Base-by-base conservation (phyloP, 2,329 filamentous ascomycete species). In the Penicillium verrucosum region DNA sequence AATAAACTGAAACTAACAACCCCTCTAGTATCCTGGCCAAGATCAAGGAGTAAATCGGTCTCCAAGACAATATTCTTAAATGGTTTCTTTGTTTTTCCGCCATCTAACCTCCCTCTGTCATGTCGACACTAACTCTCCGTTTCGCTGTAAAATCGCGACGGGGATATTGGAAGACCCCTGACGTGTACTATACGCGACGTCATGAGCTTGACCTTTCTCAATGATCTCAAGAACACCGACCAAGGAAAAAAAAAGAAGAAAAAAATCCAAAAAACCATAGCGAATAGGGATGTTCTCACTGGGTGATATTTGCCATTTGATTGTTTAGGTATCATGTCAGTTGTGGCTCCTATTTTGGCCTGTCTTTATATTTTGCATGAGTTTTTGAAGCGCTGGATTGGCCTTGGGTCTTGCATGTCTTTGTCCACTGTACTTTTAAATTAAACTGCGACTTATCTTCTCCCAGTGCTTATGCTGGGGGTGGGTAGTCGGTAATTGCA, bases 11-110 rank as follows among this genome's bases (percentile, higher is more conserved):
- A 44, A 38, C 52, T 55, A 9, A 55, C 45, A 18, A 18, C 23
- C n/a, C 14, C 7, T 18, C 21, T 69, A 97, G 93, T 77, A 90
- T 99, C 68, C 86, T 99, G 60, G 94, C 94, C 77, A 99, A 97
- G 89, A 96, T 99, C 85, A 96, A 91, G 80, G 93, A 97, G 84
- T 96, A 90, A 82, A 82, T 48, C 54, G 52, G 46, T 54, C 49
- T 37, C 53, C 48, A 34, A 54, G 30, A 50, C 36, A 34, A 45
- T 45, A 43, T 59, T 54, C 12, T 58, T 40, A 53, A 51, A 60
- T 52, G 42, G 42, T 23, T 61, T 50, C 60, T 51, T 59, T 61
- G 51, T 61, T 51, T 61, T 59, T 61, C 49, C 59, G 58, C 55
- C 57, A 46, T 38, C n/a, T 23, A 41, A 30, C 63, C 40, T 10